phyloP scores from a whole-genome alignment of 495 filamentous ascomycete species.

The Penicillium robsamsonii region DNA sequence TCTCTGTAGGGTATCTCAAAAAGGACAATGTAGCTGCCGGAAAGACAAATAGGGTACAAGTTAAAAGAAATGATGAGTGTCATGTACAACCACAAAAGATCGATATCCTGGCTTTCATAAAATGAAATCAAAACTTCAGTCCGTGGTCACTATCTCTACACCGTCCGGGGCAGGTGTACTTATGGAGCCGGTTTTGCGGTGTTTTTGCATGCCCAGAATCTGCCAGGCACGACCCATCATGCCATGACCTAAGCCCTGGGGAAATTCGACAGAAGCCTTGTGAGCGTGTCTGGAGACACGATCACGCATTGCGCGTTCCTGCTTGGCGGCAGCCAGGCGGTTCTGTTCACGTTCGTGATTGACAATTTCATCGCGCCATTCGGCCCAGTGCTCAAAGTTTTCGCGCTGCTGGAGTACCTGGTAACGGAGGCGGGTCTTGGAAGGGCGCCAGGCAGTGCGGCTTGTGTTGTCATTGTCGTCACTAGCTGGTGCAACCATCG shows the following conservation, averaged over 20 bases:
- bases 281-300: slow-evolving; percentile 29
- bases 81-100: slow-evolving; percentile 4
- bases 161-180: slow-evolving; percentile 16
- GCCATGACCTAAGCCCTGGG: slow-evolving; percentile 39
- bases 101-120: background rate
- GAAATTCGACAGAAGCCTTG: slow-evolving; percentile 34
- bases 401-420: slow-evolving; percentile 60
- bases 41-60: slow-evolving; percentile 11
- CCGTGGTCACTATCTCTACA: slow-evolving; percentile 26
- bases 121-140: slow-evolving; percentile 12
- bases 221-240: slow-evolving; percentile 50
- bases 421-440: slow-evolving; percentile 55
- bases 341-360: slow-evolving; percentile 45
- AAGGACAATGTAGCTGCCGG: slow-evolving; percentile 15
- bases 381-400: slow-evolving; percentile 58
- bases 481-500: slow-evolving; percentile 30
- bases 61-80: background rate
- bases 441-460: slow-evolving; percentile 59
- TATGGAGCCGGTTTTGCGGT: slow-evolving; percentile 25
- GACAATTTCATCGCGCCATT: slow-evolving; percentile 58
- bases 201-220: slow-evolving; percentile 43
- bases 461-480: slow-evolving; percentile 38
- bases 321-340: slow-evolving; percentile 37
- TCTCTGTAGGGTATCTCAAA: slow-evolving; percentile 12
- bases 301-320: slow-evolving; percentile 31